A percentile compares a stretch with the other conserved stretches of the same genome.
Conservation (phyloP, 2,329 filamentous ascomycete genomes). For the Periglandula ipomoeae region DNA sequence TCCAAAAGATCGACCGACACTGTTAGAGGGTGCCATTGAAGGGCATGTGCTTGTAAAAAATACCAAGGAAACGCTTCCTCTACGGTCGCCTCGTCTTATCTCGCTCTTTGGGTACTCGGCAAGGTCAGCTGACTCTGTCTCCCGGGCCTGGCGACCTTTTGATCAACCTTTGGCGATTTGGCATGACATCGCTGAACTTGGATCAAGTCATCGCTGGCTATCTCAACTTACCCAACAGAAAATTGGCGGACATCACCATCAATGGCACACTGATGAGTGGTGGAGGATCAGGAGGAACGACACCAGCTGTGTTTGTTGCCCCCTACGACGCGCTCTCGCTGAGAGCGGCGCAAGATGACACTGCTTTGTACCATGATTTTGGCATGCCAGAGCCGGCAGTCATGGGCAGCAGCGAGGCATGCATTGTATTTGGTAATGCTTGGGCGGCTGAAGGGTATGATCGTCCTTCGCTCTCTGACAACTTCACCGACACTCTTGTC, state of each 20-base stretch:
- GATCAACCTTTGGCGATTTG: conserved; percentile 25
- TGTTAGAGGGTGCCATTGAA: conserved; percentile 50
- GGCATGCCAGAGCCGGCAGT: conserved; percentile 37
- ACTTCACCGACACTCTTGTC: conserved; percentile 51
- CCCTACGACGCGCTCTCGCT: conserved; percentile 47
- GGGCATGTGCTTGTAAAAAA: conserved; percentile 60
- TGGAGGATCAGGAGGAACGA: conserved; percentile 39
- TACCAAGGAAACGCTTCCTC: conserved; percentile 41
- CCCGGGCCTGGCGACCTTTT: conserved; percentile 25
- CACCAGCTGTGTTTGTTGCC: conserved; percentile 37
- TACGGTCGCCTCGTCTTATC: conserved; percentile 39
- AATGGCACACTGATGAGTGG: conserved; percentile 34
- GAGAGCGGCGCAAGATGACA: conserved; percentile 44
- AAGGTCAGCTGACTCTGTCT: conserved; percentile 33
- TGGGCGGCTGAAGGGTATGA: conserved; percentile 67
- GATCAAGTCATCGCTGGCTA: conserved; percentile 15
- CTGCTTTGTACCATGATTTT: conserved; percentile 52
- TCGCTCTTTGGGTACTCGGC: conserved; percentile 56
- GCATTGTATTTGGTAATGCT: conserved; percentile 57
- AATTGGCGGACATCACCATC: conserved; percentile 19
- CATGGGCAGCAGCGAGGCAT: conserved; percentile 48
- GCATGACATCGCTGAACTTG: conserved; percentile 10
- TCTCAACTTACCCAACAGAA: not conserved
- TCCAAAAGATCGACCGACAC: conserved; percentile 23
- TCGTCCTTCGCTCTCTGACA: conserved; percentile 52